Evolutionary conservation across 306 rosid species (phyloP), one percentile per base, ranked within the genome.

Genomic region (Morella rubra): DNA sequence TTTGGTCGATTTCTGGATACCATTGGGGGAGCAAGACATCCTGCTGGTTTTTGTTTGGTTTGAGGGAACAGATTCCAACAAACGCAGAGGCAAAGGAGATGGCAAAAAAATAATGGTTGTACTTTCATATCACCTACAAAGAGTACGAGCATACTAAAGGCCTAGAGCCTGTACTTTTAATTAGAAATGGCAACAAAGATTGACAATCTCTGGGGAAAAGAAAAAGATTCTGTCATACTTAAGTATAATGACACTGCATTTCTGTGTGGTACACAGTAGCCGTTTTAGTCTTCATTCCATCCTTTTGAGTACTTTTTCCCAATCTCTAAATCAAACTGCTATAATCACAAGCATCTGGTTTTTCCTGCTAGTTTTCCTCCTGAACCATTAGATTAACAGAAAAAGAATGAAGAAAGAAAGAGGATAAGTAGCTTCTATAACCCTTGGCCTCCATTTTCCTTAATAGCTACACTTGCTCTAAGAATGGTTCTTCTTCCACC

Each of bases 291-390:
- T 46, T 69, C 41, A 22, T 69, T 69, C 41, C 40, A 22, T 69
- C 71, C 50, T 49, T 69, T 69, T n/a, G 73, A 47, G 19, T 69
- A 46, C 37, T 62, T 62, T 68, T 45, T 69, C 5, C 18, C 37
- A 69, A 4, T 54, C 18, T 40, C 27, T 73, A 32, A 73, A 44
- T 18, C 24, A 62, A 49, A 44, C 75, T 78, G 44, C 53, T 60
- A 73, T 50, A 20, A 42, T 47, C 51, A 27, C 73, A 50, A 40
- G 20, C 44, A 60, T 22, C 42, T 62, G 27, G 53, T 40, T 60
- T 16, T 74, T 76, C 20, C 60, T 44, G 50, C 52, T 44, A 71
- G 45, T 32, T 12, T 68, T 65, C 49, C 58, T 9, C 77, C 69
- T 67, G 67, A 7, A 45, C 54, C 52, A 37, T 32, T 32, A 27